Percentiles rank a stretch among this genome's conserved stretches.
Evolutionary conservation across 2,329 filamentous ascomycete genomes (phyloP).

Genomic region (Colletotrichum phormii): DNA sequence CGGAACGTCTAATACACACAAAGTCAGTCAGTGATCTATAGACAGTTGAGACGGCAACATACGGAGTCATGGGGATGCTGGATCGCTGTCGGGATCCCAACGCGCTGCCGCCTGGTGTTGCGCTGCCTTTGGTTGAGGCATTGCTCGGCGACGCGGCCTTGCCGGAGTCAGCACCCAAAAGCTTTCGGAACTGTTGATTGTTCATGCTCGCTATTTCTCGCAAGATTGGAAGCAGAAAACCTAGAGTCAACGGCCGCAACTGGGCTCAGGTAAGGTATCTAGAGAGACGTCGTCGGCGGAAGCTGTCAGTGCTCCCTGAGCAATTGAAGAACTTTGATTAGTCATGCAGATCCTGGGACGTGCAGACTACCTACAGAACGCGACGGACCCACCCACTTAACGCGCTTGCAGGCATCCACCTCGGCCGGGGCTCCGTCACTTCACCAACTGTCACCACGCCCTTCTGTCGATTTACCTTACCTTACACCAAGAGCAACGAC

Average conservation of each 20-base stretch:
- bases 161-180: constrained; percentile 68
- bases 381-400: constrained; percentile 48
- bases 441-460: constrained; percentile 3
- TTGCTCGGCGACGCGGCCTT: constrained; percentile 55
- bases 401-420: constrained; percentile 43
- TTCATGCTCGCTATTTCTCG: constrained; percentile 73
- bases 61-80: constrained; percentile 96
- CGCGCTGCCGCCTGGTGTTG: constrained; percentile 48
- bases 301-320: constrained; percentile 16
- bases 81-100: constrained; percentile 83
- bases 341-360: constrained; percentile 44
- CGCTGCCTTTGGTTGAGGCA: constrained; percentile 55
- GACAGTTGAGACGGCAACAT: constrained; percentile 48
- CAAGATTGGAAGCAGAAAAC: background rate
- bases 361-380: constrained; percentile 53
- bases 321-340: background rate
- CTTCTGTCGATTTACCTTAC: background rate
- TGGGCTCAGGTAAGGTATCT: background rate
- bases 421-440: background rate
- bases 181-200: constrained; percentile 91
- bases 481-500: background rate
- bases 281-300: background rate
- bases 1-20: constrained; percentile 67
- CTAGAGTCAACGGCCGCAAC: background rate
- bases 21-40: constrained; percentile 39